These are phyloP conservation scores for Populus nigra DNA, from an alignment of 345 rosid species.

Conservation along the genomic window DNA sequence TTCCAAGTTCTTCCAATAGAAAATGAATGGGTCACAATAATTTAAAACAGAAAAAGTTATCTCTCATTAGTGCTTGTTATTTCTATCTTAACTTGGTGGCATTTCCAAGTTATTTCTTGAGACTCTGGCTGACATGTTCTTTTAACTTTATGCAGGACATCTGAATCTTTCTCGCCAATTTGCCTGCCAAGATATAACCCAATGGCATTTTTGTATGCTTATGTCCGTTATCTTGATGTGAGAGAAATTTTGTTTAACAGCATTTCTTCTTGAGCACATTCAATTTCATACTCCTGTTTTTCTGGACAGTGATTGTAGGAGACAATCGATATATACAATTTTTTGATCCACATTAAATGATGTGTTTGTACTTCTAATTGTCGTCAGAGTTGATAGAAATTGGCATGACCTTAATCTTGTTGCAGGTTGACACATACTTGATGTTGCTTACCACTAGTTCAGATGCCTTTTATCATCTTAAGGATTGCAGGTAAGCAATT, in stretches of 20 bases:
- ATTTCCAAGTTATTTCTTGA: neutral
- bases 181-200: constrained; percentile 98
- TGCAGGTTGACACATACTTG: constrained; percentile 88
- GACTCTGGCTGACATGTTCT: constrained; percentile 8
- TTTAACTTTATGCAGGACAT: constrained; percentile 63
- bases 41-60: neutral
- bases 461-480: constrained; percentile 91
- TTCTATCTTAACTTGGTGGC: neutral
- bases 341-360: constrained; percentile 1
- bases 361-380: neutral
- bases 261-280: neutral
- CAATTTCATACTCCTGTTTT: neutral
- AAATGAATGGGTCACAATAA: neutral
- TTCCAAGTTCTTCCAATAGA: neutral
- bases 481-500: constrained; percentile 81
- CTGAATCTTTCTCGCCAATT: constrained; percentile 97
- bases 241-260: constrained; percentile 36
- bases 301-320: neutral
- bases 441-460: constrained; percentile 92
- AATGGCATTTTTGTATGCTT: constrained; percentile 88
- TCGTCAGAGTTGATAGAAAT: constrained; percentile 1
- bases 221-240: constrained; percentile 92
- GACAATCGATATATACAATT: neutral
- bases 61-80: neutral
- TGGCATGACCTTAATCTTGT: constrained; percentile 21